Evolutionary conservation across 805 yeast genomes (phyloP), one percentile per base, ranked within the genome.

Genomic region (Metschnikowia kunwiensis): DNA sequence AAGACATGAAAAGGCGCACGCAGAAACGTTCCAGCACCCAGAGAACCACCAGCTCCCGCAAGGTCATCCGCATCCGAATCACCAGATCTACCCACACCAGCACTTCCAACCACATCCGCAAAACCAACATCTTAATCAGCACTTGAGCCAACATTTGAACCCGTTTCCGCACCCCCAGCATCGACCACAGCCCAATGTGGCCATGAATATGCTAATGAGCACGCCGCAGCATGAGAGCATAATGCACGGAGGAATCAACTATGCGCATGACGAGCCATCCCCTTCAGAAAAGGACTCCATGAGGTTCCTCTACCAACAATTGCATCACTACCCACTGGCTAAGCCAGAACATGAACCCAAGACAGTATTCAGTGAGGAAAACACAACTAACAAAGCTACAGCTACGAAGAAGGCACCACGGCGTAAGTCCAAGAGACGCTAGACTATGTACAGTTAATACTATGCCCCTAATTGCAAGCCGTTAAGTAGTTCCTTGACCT

Each of bases 211-310:
- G 65, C 53, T 61, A 57, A 63, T 67, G 69, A 65, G 71, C 33
- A 67, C 73, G 5, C 73, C 73, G 4, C 69, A 63, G 37, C 70
- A 63, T 42, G 64, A 57, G 22, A 52, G 50, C 34, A 44, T 60
- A 5, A 33, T 53, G 12, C 49, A 53, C 37, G 25, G 18, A 3
- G 19, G 22, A 17, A 19, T 10, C 19, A 3, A 29, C 11, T 40
- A 15, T 17, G 10, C 20, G 22, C 34, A 34, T 7, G 46, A 38
- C 9, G 40, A 36, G 14, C 22, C 30, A 6, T 38, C 44, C 37
- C 49, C 50, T 6, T 35, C 43, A 12, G 40, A 32, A 26, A 42
- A 40, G 30, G 42, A 44, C n/a, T 30, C 39, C 15, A 30, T 39
- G 42, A 32, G 34, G 12, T 39, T 21, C 17, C 28, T 46, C 16